These are phyloP conservation scores for Pseudotsuga menziesii DNA, from an alignment of 75 land plant species.

Conservation along the genomic window DNA sequence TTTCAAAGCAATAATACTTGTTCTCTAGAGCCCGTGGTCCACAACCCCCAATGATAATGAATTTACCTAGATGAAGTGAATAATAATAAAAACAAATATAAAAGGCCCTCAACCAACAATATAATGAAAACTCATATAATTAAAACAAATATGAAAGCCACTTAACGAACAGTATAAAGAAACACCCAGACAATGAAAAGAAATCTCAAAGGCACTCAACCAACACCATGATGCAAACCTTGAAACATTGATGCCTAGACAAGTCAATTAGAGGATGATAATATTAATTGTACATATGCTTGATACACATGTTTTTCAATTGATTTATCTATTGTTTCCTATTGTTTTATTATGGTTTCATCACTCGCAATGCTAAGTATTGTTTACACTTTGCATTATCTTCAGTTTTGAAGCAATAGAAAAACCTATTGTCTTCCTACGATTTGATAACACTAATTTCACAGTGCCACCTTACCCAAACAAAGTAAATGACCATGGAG, in stretches of 20 bases:
- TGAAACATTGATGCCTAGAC: neutral
- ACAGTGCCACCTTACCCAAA: neutral
- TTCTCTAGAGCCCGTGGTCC: constrained; percentile 52
- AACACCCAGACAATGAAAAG: neutral
- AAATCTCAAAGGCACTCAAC: neutral
- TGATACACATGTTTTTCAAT: constrained; percentile 81
- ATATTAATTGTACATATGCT: constrained; percentile 30
- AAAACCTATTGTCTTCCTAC: neutral
- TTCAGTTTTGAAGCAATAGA: neutral
- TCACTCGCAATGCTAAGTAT: neutral
- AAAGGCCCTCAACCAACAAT: neutral
- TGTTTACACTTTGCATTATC: neutral
- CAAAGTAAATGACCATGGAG: neutral
- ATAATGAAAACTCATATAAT: neutral
- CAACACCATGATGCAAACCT: neutral
- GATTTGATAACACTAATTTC: neutral
- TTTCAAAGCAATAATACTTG: no score
- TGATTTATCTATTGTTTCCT: neutral
- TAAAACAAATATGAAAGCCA: neutral
- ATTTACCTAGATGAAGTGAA: neutral
- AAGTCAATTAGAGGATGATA: neutral
- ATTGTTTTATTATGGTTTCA: neutral
- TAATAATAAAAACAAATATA: neutral
- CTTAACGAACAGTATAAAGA: neutral
- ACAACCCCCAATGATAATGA: neutral